Conservation (phyloP, 2,329 filamentous ascomycete genomes). For the Cytospora piceae region DNA sequence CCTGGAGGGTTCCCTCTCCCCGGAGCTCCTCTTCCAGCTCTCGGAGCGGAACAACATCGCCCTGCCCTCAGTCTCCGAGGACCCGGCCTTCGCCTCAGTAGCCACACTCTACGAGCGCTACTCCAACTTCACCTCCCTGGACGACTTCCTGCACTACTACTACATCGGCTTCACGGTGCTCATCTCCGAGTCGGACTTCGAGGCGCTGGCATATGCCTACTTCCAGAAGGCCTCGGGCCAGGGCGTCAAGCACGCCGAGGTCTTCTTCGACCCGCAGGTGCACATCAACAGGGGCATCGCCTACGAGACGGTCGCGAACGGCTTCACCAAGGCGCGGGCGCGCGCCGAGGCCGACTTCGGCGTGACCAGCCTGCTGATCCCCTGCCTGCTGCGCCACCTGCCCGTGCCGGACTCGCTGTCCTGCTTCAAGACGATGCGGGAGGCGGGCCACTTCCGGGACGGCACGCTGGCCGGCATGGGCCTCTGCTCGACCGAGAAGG, state of each 20-base stretch:
- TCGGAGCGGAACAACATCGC: conserved; percentile 67
- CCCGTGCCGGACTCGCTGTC: conserved; percentile 59
- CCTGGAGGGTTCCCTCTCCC: conserved; percentile 75
- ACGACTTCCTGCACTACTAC: conserved; percentile 80
- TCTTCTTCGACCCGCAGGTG: conserved; percentile 82
- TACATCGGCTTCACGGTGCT: conserved; percentile 76
- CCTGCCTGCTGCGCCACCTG: conserved; percentile 74
- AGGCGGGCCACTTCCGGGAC: conserved; percentile 50
- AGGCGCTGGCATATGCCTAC: conserved; percentile 73
- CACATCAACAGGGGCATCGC: conserved; percentile 66
- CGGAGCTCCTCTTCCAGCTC: conserved; percentile 70
- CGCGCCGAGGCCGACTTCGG: conserved; percentile 66
- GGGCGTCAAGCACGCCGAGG: conserved; percentile 72
- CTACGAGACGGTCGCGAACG: conserved; percentile 66
- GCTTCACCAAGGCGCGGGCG: conserved; percentile 62
- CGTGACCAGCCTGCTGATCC: conserved; percentile 67
- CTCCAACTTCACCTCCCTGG: conserved; percentile 67
- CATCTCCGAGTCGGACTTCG: conserved; percentile 68
- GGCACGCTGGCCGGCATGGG: conserved; percentile 36
- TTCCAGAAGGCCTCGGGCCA: conserved; percentile 66
- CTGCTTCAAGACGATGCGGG: conserved; percentile 48
- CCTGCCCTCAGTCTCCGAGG: conserved; percentile 56
- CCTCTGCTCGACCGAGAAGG: conserved; percentile 39
- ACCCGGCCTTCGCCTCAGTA: conserved; percentile 66
- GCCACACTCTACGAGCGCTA: conserved; percentile 66